Percentiles rank a stretch among this genome's conserved stretches.
These are phyloP conservation scores for Gaeumannomyces tritici DNA, from an alignment of 2,329 filamentous ascomycete genomes.

Conservation along the genomic window DNA sequence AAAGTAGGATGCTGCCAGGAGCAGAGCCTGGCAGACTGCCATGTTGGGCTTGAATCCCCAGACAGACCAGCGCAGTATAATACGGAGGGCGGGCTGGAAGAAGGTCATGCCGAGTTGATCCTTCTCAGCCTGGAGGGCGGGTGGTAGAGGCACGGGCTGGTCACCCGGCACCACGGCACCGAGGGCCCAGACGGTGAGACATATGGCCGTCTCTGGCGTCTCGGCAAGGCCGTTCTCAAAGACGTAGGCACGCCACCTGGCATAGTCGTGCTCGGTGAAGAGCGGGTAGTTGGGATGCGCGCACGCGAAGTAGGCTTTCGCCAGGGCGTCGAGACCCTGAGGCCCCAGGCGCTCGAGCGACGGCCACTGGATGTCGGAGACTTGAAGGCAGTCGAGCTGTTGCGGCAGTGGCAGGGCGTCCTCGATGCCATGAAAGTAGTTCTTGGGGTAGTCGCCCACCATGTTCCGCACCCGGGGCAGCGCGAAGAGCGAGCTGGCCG, in stretches of 20 bases:
- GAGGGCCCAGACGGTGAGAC: slow-evolving; percentile 16
- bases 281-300: slow-evolving; percentile 25
- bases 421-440: slow-evolving; percentile 24
- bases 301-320: slow-evolving; percentile 21
- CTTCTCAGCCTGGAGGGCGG: slow-evolving; percentile 10
- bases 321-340: slow-evolving; percentile 15
- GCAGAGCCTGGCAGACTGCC: slow-evolving; percentile 21
- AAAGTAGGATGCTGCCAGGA: slow-evolving; percentile 27
- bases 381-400: slow-evolving; percentile 17
- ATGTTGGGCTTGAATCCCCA: slow-evolving; percentile 23
- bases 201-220: slow-evolving; percentile 21
- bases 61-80: slow-evolving; percentile 20
- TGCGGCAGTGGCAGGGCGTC: slow-evolving; percentile 19
- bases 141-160: not conserved
- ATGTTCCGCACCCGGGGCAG: slow-evolving; percentile 21
- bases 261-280: slow-evolving; percentile 19
- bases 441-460: slow-evolving; percentile 20
- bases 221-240: slow-evolving; percentile 13
- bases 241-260: slow-evolving; percentile 17
- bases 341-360: slow-evolving; percentile 12
- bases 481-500: slow-evolving; percentile 22
- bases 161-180: slow-evolving; percentile 4
- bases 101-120: slow-evolving; percentile 20
- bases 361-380: slow-evolving; percentile 15
- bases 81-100: slow-evolving; percentile 24